Conservation (phyloP, 2,329 filamentous ascomycete species). For the Dactylellina haptotyla region DNA sequence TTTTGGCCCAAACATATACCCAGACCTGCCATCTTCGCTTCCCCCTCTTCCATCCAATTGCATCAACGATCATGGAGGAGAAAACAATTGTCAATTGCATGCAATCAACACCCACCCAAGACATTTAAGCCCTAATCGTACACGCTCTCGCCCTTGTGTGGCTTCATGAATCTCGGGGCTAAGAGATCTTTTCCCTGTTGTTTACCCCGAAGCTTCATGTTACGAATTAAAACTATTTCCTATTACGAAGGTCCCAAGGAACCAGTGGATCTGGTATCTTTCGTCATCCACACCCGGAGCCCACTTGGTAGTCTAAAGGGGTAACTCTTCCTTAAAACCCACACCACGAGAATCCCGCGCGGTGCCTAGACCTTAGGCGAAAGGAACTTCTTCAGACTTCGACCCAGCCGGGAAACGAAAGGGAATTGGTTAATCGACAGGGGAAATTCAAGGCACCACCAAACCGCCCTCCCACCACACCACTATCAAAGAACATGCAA, state of each 20-base stretch:
- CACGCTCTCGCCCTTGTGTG: neutral
- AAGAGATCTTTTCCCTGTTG: no score
- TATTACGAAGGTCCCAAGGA: neutral
- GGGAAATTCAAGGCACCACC: constrained; percentile 6
- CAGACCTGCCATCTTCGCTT: no score
- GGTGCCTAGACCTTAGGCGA: constrained; percentile 38
- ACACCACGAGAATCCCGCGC: neutral
- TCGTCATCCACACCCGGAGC: constrained; percentile 31
- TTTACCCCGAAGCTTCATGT: constrained; percentile 12
- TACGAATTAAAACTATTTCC: constrained; percentile 15
- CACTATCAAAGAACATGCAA: no score
- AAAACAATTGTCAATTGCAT: neutral
- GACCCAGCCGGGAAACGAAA: constrained; percentile 15
- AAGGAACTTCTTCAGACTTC: neutral
- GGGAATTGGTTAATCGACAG: constrained; percentile 2
- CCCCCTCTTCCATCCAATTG: neutral
- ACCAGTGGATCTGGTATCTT: constrained; percentile 5
- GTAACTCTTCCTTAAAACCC: constrained; percentile 14
- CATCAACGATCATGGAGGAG: neutral
- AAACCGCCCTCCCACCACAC: no score
- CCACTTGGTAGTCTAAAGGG: constrained; percentile 26
- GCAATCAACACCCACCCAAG: neutral
- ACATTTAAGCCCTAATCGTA: constrained; percentile 3
- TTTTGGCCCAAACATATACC: neutral
- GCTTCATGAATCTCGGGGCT: constrained; percentile 12